phyloP scores from a whole-genome alignment of 2,329 filamentous ascomycete species.

The Hymenoscyphus repandus region DNA sequence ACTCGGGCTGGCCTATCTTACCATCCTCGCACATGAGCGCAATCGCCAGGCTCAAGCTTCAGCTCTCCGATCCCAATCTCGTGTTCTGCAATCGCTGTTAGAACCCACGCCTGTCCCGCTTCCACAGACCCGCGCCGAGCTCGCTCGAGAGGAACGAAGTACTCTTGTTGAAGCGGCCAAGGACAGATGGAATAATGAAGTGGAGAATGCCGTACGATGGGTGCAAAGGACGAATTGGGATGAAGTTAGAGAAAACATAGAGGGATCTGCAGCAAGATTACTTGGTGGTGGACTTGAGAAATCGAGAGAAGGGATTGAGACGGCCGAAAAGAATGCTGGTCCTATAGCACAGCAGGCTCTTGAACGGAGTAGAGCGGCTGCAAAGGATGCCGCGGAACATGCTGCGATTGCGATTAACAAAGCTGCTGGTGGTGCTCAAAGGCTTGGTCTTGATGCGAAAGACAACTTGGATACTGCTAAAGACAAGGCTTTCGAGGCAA shows the following conservation, averaged over 20 bases:
- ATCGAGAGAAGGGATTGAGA: conserved; percentile 26
- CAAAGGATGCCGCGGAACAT: conserved; percentile 20
- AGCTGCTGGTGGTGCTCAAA: conserved; percentile 17
- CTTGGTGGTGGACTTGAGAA: conserved; percentile 28
- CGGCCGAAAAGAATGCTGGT: conserved; percentile 29
- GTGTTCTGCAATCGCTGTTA: conserved; percentile 47
- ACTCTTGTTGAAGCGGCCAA: conserved; percentile 63
- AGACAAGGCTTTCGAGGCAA: conserved; percentile 6
- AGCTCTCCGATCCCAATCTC: conserved; percentile 51
- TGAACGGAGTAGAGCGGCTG: conserved; percentile 35
- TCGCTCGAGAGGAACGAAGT: conserved; percentile 46
- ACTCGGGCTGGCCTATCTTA: conserved; percentile 66
- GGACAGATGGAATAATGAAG: conserved; percentile 72
- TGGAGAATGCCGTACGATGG: conserved; percentile 61
- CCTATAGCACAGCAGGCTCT: conserved; percentile 34
- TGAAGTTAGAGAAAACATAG: conserved; percentile 53
- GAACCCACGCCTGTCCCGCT: conserved; percentile 43
- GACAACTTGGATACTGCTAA: conserved; percentile 17
- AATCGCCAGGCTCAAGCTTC: conserved; percentile 57
- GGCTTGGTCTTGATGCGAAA: conserved; percentile 1
- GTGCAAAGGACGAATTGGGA: conserved; percentile 63
- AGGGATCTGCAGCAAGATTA: conserved; percentile 42
- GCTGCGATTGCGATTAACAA: conserved; percentile 20
- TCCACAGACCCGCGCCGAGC: conserved; percentile 46
- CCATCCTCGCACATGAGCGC: conserved; percentile 63